Conservation (phyloP, 768 basidiomycete genomes). For the Calocera cornea region DNA sequence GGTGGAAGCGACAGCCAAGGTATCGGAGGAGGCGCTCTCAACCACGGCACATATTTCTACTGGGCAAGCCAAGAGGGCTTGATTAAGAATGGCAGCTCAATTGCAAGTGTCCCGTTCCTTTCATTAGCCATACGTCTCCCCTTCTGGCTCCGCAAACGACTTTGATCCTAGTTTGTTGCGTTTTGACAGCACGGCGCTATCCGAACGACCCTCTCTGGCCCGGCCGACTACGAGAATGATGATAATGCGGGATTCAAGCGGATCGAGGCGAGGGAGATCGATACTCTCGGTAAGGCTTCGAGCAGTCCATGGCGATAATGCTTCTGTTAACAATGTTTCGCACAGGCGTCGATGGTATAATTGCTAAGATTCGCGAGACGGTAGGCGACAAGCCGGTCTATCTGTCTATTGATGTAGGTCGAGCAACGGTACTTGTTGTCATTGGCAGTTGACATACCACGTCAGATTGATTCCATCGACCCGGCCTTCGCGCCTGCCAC, state of each 20-base stretch:
- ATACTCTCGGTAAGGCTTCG: slow-evolving; percentile 5
- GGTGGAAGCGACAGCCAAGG: neutral
- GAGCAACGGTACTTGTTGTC: neutral
- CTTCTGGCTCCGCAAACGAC: slow-evolving; percentile 21
- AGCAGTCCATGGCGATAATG: neutral
- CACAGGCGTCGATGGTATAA: slow-evolving; percentile 21
- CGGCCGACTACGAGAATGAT: slow-evolving; percentile 23
- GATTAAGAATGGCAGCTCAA: slow-evolving; percentile 35
- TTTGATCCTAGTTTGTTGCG: slow-evolving; percentile 64
- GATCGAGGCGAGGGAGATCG: slow-evolving; percentile 17
- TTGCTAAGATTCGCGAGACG: slow-evolving; percentile 22
- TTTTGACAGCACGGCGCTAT: slow-evolving; percentile 25
- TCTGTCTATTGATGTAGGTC: slow-evolving; percentile 12
- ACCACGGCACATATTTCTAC: slow-evolving; percentile 26
- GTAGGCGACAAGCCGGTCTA: slow-evolving; percentile 27
- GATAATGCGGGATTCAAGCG: slow-evolving; percentile 22
- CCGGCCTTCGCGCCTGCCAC: slow-evolving; percentile 9
- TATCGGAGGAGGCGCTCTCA: slow-evolving; percentile 13
- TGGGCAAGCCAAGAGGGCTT: slow-evolving; percentile 25
- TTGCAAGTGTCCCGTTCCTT: slow-evolving; percentile 53
- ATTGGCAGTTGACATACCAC: neutral
- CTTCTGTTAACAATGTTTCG: neutral
- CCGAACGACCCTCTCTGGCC: slow-evolving; percentile 19
- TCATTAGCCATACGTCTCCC: slow-evolving; percentile 11
- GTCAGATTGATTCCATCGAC: neutral